These are phyloP conservation scores for Plasmopara halstedii DNA, from an alignment of 352 stramenopile genomes.

Conservation along the genomic window DNA sequence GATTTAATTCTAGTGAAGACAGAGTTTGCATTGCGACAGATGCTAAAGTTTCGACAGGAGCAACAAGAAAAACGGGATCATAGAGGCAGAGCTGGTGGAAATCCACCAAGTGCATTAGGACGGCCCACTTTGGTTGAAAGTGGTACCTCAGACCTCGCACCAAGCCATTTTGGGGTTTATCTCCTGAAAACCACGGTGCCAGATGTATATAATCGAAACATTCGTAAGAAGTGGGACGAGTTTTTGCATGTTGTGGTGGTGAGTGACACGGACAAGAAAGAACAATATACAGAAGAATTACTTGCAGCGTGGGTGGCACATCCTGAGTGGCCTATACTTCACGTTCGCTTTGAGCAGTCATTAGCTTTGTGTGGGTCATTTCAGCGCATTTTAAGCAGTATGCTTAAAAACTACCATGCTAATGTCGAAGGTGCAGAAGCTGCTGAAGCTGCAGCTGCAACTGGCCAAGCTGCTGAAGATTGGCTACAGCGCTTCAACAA, in stretches of 20 bases:
- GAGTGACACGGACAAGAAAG: slow-evolving; percentile 37
- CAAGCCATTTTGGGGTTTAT: slow-evolving; percentile 54
- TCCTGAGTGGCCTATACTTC: slow-evolving; percentile 52
- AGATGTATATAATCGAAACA: slow-evolving; percentile 51
- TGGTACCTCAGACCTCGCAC: slow-evolving; percentile 19
- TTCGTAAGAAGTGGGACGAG: slow-evolving; percentile 62
- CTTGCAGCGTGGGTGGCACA: slow-evolving; percentile 48
- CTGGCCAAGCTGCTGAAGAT: slow-evolving; percentile 17
- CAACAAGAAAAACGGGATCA: slow-evolving; percentile 40
- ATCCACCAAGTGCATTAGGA: slow-evolving; percentile 8
- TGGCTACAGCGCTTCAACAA: slow-evolving; percentile 19
- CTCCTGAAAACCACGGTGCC: slow-evolving; percentile 48
- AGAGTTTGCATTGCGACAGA: slow-evolving; percentile 46
- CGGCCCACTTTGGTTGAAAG: slow-evolving; percentile 6
- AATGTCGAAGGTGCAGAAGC: slow-evolving; percentile 15
- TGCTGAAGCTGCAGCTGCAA: slow-evolving; percentile 12
- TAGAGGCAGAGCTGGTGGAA: slow-evolving; percentile 14
- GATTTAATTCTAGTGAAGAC: slow-evolving; percentile 62
- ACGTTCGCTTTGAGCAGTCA: slow-evolving; percentile 48
- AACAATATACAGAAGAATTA: slow-evolving; percentile 62
- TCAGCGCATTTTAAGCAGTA: slow-evolving; percentile 36
- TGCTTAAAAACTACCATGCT: slow-evolving; percentile 24
- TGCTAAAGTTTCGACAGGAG: slow-evolving; percentile 47
- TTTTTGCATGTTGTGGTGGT: slow-evolving; percentile 64
- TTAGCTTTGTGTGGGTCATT: slow-evolving; percentile 44